Conservation (phyloP, 306 rosid species). For the Quercus ilex region DNA sequence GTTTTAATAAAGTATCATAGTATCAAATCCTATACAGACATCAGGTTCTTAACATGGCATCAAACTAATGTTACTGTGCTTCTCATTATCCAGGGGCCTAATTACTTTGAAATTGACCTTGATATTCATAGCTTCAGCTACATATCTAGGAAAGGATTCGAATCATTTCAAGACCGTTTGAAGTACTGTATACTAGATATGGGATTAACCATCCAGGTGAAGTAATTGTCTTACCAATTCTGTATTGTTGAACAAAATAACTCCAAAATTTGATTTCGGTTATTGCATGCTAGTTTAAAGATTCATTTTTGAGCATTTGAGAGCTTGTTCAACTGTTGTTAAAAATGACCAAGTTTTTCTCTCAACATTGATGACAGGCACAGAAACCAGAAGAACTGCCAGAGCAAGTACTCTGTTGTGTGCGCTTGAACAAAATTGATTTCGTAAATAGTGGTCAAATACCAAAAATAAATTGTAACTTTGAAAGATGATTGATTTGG, state of each 20-base stretch:
- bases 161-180: conserved; percentile 69
- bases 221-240: not conserved
- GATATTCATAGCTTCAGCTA: conserved; percentile 94
- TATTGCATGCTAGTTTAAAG: not conserved
- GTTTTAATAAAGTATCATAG: not conserved
- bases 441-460: conserved; percentile 79
- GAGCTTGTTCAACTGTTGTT: not conserved
- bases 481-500: conserved; percentile 31
- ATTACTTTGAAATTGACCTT: conserved; percentile 89
- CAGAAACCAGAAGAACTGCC: conserved; percentile 90
- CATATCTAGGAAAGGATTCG: conserved; percentile 91
- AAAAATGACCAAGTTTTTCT: not conserved
- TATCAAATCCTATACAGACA: not conserved
- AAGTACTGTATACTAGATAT: conserved; percentile 65
- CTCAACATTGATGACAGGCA: conserved; percentile 47
- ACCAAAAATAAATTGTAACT: conserved; percentile 68
- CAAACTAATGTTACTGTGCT: not conserved
- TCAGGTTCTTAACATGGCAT: not conserved
- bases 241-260: not conserved
- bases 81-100: conserved; percentile 54
- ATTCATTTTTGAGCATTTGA: not conserved
- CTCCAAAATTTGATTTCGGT: not conserved
- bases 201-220: conserved; percentile 92
- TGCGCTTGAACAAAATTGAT: conserved; percentile 74
- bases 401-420: conserved; percentile 76